A percentile compares a stretch with the other conserved stretches of the same genome.
Conservation (phyloP, 1,284 basidiomycete species). For the Ceratobasidium sp. region DNA sequence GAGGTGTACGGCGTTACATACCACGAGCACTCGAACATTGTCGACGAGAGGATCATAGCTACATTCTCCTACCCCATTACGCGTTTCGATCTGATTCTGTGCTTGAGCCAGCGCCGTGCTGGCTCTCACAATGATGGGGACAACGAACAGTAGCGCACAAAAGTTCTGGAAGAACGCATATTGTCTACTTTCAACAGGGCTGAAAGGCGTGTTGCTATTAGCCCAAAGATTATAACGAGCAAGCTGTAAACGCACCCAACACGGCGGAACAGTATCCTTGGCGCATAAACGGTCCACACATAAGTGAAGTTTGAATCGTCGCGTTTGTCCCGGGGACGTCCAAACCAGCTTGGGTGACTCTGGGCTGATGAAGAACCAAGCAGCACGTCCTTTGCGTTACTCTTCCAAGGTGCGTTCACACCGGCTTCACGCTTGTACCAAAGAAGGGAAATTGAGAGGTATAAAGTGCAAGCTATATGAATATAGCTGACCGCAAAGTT, state of each 20-base stretch:
- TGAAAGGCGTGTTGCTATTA: background rate
- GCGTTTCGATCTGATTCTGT: constrained; percentile 13
- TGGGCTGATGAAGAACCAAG: constrained; percentile 3
- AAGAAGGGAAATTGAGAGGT: background rate
- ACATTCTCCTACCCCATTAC: background rate
- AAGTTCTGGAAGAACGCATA: constrained; percentile 29
- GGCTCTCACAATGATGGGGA: background rate
- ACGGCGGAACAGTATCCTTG: constrained; percentile 7
- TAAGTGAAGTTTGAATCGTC: background rate
- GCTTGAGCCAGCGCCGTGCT: constrained; percentile 2
- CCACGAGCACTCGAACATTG: constrained; percentile 17
- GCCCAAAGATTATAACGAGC: background rate
- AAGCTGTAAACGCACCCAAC: background rate
- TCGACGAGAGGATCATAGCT: background rate
- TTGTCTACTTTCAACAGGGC: constrained; percentile 19
- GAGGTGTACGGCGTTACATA: background rate
- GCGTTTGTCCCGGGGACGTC: background rate
- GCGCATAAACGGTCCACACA: background rate
- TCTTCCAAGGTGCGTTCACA: background rate
- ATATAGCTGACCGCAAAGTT: background rate
- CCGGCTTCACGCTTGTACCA: background rate
- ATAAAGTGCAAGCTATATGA: background rate
- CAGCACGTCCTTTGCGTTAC: constrained; percentile 14
- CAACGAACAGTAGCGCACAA: constrained; percentile 9
- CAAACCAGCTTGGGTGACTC: background rate